A percentile compares a stretch with the other conserved stretches of the same genome.
Evolutionary conservation across 2,329 filamentous ascomycete species (phyloP).

Genomic region (Paecilomyces formosus): DNA sequence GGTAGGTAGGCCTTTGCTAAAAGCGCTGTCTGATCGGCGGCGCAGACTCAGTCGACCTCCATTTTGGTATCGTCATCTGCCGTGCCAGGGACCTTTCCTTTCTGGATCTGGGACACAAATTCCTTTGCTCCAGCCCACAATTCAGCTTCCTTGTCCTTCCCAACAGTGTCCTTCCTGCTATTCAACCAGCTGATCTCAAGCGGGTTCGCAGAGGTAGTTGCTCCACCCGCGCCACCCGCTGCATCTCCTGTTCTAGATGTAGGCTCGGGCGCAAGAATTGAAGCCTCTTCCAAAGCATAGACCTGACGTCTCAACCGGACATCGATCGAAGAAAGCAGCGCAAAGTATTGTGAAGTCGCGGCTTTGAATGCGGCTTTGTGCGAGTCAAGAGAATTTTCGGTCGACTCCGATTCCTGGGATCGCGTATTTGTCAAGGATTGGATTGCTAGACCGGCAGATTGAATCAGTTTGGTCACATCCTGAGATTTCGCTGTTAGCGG

Average conservation of each 20-base stretch:
- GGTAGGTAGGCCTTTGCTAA: neutral
- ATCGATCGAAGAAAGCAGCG: conserved; percentile 64
- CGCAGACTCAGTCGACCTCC: conserved; percentile 28
- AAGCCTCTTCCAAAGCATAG: conserved; percentile 72
- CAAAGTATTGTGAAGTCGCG: conserved; percentile 56
- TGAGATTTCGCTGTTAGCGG: conserved; percentile 21
- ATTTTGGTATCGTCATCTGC: conserved; percentile 22
- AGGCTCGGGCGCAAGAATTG: conserved; percentile 53
- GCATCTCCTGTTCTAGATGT: conserved; percentile 20
- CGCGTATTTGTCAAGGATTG: conserved; percentile 53
- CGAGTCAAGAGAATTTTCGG: conserved; percentile 42
- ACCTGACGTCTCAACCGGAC: conserved; percentile 69
- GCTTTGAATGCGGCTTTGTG: conserved; percentile 54
- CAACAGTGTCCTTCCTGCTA: conserved; percentile 72
- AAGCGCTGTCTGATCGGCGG: neutral
- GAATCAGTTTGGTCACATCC: conserved; percentile 49
- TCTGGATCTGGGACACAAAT: conserved; percentile 41
- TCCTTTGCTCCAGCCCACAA: conserved; percentile 58
- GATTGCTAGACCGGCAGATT: conserved; percentile 55
- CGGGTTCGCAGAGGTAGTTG: conserved; percentile 41
- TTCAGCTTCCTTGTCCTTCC: conserved; percentile 76
- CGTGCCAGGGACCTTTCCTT: conserved; percentile 6
- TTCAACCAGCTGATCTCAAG: conserved; percentile 88
- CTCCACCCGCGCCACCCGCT: conserved; percentile 12
- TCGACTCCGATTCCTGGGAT: conserved; percentile 20